phyloP scores from a whole-genome alignment of 1,284 basidiomycete genomes.

The Pascua guehoae region DNA sequence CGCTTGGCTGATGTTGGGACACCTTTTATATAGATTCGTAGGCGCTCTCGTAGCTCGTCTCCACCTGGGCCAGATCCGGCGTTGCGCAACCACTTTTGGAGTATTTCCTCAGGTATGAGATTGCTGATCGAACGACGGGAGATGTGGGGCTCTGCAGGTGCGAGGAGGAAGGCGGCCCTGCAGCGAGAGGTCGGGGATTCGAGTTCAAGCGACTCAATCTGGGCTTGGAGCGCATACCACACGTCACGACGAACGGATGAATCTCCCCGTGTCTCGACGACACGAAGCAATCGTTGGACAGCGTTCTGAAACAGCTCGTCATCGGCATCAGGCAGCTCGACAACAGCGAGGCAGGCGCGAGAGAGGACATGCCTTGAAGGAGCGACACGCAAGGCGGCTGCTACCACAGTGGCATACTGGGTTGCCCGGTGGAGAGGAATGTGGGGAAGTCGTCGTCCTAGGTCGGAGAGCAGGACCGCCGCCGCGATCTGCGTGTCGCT shows the following conservation, averaged over 20 bases:
- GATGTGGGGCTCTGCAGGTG: background rate
- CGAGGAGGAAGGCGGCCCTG: slow-evolving; percentile 9
- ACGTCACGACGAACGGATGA: slow-evolving; percentile 16
- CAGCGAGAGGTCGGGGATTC: slow-evolving; percentile 1
- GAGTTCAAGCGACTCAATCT: background rate
- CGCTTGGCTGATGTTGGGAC: slow-evolving; percentile 15
- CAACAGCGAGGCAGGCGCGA: slow-evolving; percentile 15
- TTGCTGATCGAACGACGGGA: background rate
- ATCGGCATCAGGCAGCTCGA: slow-evolving; percentile 5
- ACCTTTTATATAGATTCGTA: slow-evolving; percentile 4
- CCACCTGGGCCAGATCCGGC: background rate
- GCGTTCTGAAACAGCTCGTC: slow-evolving; percentile 9
- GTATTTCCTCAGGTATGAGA: background rate
- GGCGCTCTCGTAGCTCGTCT: slow-evolving; percentile 7
- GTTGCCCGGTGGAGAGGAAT: slow-evolving; percentile 8
- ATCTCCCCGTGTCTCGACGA: slow-evolving; percentile 10
- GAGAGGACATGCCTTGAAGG: slow-evolving; percentile 11
- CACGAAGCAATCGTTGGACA: slow-evolving; percentile 8
- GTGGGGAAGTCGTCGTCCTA: background rate
- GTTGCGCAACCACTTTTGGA: slow-evolving; percentile 3
- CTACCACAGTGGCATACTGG: slow-evolving; percentile 12
- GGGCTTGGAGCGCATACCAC: slow-evolving; percentile 22
- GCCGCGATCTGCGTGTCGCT: slow-evolving; percentile 9
- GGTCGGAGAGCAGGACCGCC: slow-evolving; percentile 17
- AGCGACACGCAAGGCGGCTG: background rate